Conservation (phyloP, 208 protist genomes). For the Trypanosoma boissoni region DNA sequence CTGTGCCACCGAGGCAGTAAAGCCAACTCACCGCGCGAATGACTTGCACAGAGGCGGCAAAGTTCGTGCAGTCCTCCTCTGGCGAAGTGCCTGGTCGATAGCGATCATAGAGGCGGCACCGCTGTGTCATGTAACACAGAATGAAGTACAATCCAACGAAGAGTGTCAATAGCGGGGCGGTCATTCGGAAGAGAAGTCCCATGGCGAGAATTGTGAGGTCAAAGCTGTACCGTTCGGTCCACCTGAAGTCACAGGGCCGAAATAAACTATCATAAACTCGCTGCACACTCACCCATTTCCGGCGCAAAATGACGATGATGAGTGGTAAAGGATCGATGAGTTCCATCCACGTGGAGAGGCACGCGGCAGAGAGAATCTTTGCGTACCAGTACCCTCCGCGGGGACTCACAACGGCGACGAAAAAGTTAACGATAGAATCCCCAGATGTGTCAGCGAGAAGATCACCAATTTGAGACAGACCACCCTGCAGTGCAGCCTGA, state of each 20-base stretch:
- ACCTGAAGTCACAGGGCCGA: constrained; percentile 46
- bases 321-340: constrained; percentile 56
- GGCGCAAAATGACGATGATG: constrained; percentile 42
- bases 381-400: constrained; percentile 81
- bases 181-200: constrained; percentile 86
- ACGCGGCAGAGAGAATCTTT: constrained; percentile 62
- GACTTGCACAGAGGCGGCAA: constrained; percentile 59
- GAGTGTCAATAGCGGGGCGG: constrained; percentile 59
- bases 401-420: constrained; percentile 70
- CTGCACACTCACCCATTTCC: constrained; percentile 51
- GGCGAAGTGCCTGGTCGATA: constrained; percentile 52
- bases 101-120: constrained; percentile 62
- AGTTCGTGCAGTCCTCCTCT: constrained; percentile 66
- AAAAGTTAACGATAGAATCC: constrained; percentile 45
- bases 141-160: constrained; percentile 70
- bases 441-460: constrained; percentile 32
- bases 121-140: constrained; percentile 68
- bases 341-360: constrained; percentile 63
- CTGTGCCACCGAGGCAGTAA: constrained; percentile 55
- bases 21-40: constrained; percentile 66
- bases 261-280: constrained; percentile 78
- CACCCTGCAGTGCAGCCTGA: constrained; percentile 78
- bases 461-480: constrained; percentile 45
- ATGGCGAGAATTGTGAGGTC: constrained; percentile 78
- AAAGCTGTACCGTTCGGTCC: constrained; percentile 55